Evolutionary conservation across 257 asterid species (phyloP).

Genomic region (Solanum pinnatisectum): DNA sequence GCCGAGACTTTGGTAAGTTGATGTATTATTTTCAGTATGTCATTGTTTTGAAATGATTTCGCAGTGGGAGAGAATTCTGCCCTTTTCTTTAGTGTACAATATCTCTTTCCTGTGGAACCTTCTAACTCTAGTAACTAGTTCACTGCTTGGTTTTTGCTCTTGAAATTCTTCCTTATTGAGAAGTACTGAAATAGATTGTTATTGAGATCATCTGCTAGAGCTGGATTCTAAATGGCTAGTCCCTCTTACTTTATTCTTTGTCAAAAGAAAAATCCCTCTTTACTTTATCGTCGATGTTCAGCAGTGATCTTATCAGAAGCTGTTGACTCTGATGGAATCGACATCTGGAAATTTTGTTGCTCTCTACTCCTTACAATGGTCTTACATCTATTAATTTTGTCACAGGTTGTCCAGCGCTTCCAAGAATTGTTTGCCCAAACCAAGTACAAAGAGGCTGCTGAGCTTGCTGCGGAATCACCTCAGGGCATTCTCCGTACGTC

Average conservation of each 20-base stretch:
- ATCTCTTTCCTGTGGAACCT: neutral
- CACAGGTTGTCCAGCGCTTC: constrained; percentile 95
- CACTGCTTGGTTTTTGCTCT: neutral
- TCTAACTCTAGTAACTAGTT: neutral
- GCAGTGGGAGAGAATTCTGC: neutral
- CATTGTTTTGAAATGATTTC: neutral
- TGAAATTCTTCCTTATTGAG: neutral
- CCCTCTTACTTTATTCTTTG: neutral
- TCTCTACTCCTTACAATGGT: neutral
- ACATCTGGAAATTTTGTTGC: neutral
- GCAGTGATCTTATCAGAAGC: neutral
- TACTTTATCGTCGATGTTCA: neutral
- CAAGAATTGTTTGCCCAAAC: constrained; percentile 83
- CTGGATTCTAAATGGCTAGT: neutral
- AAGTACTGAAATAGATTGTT: neutral
- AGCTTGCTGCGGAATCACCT: constrained; percentile 77
- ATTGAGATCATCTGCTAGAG: neutral
- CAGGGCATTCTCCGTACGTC: constrained; percentile 67
- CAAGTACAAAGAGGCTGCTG: constrained; percentile 69
- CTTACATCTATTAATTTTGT: neutral
- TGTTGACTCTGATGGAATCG: neutral
- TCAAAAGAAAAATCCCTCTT: neutral
- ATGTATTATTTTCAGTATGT: neutral
- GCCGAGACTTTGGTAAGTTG: constrained; percentile 91
- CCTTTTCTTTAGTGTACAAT: neutral